Evolutionary conservation across 108 stramenopile species (phyloP), one percentile per base, ranked within the genome.

Genomic region (Fragilariopsis cylindrus): DNA sequence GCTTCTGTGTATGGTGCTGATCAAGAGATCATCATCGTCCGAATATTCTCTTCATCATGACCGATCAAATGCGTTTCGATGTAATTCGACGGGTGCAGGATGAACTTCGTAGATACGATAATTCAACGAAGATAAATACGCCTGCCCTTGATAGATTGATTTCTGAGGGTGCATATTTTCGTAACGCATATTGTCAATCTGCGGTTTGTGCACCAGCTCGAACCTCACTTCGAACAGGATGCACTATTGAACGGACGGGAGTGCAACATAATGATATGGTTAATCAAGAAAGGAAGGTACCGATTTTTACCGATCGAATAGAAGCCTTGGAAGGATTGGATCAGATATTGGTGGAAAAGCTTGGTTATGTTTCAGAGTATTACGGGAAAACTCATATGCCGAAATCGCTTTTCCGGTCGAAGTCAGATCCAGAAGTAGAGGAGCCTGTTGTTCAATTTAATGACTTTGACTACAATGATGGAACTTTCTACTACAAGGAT

Each of bases 381-480:
- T 78, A 78, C 62, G 77, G 77, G 6, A 78, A 78, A 50, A 73
- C 64, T 62, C 77, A 78, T 42, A 7, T 72, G n/a, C 71, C 71
- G 4, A 21, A 43, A 30, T 18, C 57, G 2, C 15, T 48, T 13
- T 56, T 50, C 12, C 16, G 15, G 9, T 67, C 18, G 13, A 39
- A 45, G 42, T 30, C 30, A 30, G 30, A 46, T 15, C 30, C 30
- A 13, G 65, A 2, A 40, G 43, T 2, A 9, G 13, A 15, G 9
- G 21, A 16, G 5, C 9, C 2, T 64, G 58, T 43, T 15, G 72
- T 73, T 5, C 11, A 44, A 39, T 50, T 49, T 49, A 73, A 71
- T 39, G 70, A 77, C 3, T 67, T 56, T 21, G 42, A 77, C 48
- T 60, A 71, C 18, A 43, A 21, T n/a, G 16, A 19, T 12, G 53